Conservation (phyloP, 208 protist species). For the Wallacemonas sp. region DNA sequence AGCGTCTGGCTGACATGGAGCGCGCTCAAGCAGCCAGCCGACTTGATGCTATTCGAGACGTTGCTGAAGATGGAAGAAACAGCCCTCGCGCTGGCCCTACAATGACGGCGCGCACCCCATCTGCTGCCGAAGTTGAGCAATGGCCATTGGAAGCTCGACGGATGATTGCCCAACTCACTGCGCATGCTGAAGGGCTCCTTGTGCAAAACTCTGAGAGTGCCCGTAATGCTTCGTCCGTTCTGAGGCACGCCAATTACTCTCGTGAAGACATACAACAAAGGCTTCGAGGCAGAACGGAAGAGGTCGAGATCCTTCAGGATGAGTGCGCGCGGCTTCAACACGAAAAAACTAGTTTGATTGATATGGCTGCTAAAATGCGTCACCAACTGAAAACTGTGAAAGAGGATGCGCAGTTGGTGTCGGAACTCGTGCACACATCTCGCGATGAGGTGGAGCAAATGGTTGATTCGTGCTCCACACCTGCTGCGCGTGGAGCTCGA, state of each 20-base stretch:
- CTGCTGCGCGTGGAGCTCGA: conserved; percentile 13
- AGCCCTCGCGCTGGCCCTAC: neutral
- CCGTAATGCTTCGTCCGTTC: conserved; percentile 34
- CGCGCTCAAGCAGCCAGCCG: conserved; percentile 35
- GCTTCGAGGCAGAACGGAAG: conserved; percentile 25
- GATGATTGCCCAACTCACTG: conserved; percentile 40
- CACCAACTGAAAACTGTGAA: conserved; percentile 62
- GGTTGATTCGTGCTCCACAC: conserved; percentile 18
- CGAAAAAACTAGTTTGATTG: conserved; percentile 34
- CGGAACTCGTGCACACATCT: conserved; percentile 60
- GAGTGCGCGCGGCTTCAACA: conserved; percentile 34
- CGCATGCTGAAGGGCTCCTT: conserved; percentile 50
- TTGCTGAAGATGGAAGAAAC: neutral
- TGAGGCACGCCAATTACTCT: conserved; percentile 50
- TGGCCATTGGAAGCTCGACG: conserved; percentile 57
- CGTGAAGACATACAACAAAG: conserved; percentile 43
- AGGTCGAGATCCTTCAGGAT: conserved; percentile 33
- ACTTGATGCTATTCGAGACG: conserved; percentile 16
- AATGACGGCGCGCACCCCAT: neutral
- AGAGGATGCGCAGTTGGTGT: conserved; percentile 69
- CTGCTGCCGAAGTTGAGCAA: conserved; percentile 18
- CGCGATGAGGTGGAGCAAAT: conserved; percentile 54
- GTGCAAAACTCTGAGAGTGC: conserved; percentile 56
- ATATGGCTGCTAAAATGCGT: conserved; percentile 30
- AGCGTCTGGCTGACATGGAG: conserved; percentile 72